Evolutionary conservation across 2,329 filamentous ascomycete genomes (phyloP), one percentile per base, ranked within the genome.

Genomic region (Colletotrichum graminicola): DNA sequence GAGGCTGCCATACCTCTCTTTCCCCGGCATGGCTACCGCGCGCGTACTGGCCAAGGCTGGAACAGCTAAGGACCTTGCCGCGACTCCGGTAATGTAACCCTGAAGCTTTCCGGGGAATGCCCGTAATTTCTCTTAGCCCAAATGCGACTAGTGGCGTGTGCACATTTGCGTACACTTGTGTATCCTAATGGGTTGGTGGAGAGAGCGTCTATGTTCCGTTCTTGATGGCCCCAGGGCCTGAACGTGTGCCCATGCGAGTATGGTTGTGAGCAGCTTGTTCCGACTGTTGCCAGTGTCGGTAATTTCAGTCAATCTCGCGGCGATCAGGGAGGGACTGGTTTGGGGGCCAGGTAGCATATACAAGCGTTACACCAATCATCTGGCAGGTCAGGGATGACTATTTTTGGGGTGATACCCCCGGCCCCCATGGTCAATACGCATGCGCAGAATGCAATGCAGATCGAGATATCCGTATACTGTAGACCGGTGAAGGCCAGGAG

Each of bases 31-130:
- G 66, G 52, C 45, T 62, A 66, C 34, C 54, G 54, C 54, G 45
- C 47, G 47, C 36, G 32, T 67, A 39, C 5, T 57, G 51, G 23
- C 66, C 16, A 10, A 26, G 39, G 29, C 45, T 54, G n/a, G n/a
- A 49, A 41, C 14, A 62, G 26, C 32, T 43, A 62, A 45, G 54
- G 11, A 5, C 45, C 57, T 41, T 63, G 59, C 52, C 59, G 52
- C 57, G 18, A 71, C 56, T 51, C 68, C 51, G 67, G 36, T 32
- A 32, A 43, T 71, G 65, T 39, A 47, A 71, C 65, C 32, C 41
- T 54, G 68, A 71, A 71, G 52, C 64, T 71, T 71, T 63, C n/a
- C 26, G 23, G 16, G 29, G 55, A 41, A 11, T 41, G 65, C 8
- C 51, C 65, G 49, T 39, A 41, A n/a, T 47, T 49, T 49, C 12